Base-by-base conservation (phyloP, 1,284 basidiomycete species). In the Pseudozyma tsukubaensis region DNA sequence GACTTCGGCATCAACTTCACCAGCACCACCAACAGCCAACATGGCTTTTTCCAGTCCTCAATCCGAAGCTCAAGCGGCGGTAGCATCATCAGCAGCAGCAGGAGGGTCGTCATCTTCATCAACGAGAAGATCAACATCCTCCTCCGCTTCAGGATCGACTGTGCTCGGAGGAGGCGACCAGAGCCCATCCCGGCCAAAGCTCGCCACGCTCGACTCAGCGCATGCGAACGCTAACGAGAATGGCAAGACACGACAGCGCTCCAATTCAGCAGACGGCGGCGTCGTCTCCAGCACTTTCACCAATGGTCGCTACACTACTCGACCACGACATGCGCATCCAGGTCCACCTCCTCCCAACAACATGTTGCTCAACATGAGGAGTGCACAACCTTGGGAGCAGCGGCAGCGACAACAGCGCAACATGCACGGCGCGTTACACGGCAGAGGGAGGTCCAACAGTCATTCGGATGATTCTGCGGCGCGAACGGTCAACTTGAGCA, bases 251-350 rank as follows among this genome's bases (percentile, higher is more conserved):
- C 47, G 69, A 16, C 62, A 59, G 12, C 37, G 69, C 2, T 66
- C 63, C 51, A 72, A 72, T 47, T 72, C 69, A 44, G 54, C 59
- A 7, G 69, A 67, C 21, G 62, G 47, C 35, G 43, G 10, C 11
- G n/a, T 45, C 19, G 6, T 50, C 0, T 50, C 54, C 12, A 56
- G 40, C 44, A 62, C 48, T 52, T 66, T 67, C 40, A 37, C 49
- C 29, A 50, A 51, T 14, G 69, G 63, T 19, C 48, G 51, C 42
- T 72, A 59, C 49, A 66, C 29, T 18, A 19, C 52, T 14, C 50
- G 69, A 18, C 69, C 69, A 10, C 59, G 69, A 12, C 63, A 72
- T 49, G 63, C 69, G 1, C 69, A 72, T 43, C 69, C 69, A 12
- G 69, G 63, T 40, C 69, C 69, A 14, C 63, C 59, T n/a, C 44